These are phyloP conservation scores for Pyronema domesticum DNA, from an alignment of 495 filamentous ascomycete species.

Conservation along the genomic window DNA sequence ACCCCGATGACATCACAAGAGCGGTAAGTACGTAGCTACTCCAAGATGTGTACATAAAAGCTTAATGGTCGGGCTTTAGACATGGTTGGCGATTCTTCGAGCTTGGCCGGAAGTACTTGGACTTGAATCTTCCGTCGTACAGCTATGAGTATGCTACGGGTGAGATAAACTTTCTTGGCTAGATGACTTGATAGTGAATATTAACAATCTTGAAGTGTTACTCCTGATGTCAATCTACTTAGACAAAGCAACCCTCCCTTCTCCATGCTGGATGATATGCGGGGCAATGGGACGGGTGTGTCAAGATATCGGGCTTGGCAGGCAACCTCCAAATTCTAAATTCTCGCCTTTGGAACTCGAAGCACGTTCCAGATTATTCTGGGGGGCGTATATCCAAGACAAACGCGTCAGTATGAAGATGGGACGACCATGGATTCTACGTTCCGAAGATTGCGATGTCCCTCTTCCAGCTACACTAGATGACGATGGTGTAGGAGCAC, in stretches of 20 bases:
- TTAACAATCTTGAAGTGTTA: slow-evolving; percentile 12
- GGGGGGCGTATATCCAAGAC: slow-evolving; percentile 24
- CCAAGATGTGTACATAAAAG: neutral
- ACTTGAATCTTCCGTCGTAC: slow-evolving; percentile 20
- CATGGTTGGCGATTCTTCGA: slow-evolving; percentile 25
- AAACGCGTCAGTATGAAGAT: slow-evolving; percentile 21
- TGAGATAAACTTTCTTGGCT: neutral
- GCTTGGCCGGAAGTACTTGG: slow-evolving; percentile 20
- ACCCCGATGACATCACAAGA: slow-evolving; percentile 10
- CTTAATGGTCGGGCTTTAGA: slow-evolving; percentile 1
- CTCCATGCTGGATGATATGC: slow-evolving; percentile 25
- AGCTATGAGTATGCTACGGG: slow-evolving; percentile 22
- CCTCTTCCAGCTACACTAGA: slow-evolving; percentile 9
- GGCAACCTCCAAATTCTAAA: slow-evolving; percentile 11
- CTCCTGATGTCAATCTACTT: slow-evolving; percentile 24
- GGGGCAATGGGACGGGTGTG: slow-evolving; percentile 23
- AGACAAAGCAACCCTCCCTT: slow-evolving; percentile 24
- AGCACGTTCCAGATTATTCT: slow-evolving; percentile 20
- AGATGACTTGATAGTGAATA: neutral
- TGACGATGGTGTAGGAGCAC: neutral
- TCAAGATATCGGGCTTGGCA: slow-evolving; percentile 23
- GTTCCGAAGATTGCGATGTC: slow-evolving; percentile 21
- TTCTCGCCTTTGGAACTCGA: slow-evolving; percentile 14
- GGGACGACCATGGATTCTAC: slow-evolving; percentile 23
- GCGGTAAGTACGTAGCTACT: slow-evolving; percentile 9